Evolutionary conservation across 2,329 filamentous ascomycete species (phyloP).

Genomic region (Neophaeococcomyces aloes): DNA sequence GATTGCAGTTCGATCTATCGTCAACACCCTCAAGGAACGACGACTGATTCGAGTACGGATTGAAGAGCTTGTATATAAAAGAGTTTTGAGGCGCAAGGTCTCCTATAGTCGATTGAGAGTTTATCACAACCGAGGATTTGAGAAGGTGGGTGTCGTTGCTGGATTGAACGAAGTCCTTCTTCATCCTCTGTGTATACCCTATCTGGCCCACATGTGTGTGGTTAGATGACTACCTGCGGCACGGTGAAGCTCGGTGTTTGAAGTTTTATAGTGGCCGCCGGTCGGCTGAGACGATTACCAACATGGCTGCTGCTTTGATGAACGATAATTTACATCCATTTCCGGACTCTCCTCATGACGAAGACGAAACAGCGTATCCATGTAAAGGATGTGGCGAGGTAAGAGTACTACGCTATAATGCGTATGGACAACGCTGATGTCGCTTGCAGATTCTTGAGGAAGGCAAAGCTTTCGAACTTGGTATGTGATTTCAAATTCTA

Average conservation of each 20-base stretch:
- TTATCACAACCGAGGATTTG: too few relatives aligned
- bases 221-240: not conserved
- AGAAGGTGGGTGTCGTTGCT: too few relatives aligned
- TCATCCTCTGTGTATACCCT: not conserved
- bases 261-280: not conserved
- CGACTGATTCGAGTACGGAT: too few relatives aligned
- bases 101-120: too few relatives aligned
- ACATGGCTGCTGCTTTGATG: constrained; percentile 6
- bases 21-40: too few relatives aligned
- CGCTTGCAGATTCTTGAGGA: constrained; percentile 76
- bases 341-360: constrained; percentile 56
- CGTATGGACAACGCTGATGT: constrained; percentile 11
- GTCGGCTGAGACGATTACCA: constrained; percentile 2
- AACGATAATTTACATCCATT: constrained; percentile 25
- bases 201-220: constrained; percentile 4
- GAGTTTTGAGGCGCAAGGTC: too few relatives aligned
- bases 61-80: too few relatives aligned
- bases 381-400: constrained; percentile 93
- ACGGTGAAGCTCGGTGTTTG: not conserved
- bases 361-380: constrained; percentile 68
- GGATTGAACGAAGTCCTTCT: not conserved
- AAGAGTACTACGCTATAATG: constrained; percentile 27
- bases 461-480: constrained; percentile 94
- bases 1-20: too few relatives aligned
- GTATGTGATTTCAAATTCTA: constrained; percentile 38